Percentiles rank a stretch among this genome's conserved stretches.
These are phyloP conservation scores for Candida odintsovae DNA, from an alignment of 805 yeast species.

Conservation along the genomic window DNA sequence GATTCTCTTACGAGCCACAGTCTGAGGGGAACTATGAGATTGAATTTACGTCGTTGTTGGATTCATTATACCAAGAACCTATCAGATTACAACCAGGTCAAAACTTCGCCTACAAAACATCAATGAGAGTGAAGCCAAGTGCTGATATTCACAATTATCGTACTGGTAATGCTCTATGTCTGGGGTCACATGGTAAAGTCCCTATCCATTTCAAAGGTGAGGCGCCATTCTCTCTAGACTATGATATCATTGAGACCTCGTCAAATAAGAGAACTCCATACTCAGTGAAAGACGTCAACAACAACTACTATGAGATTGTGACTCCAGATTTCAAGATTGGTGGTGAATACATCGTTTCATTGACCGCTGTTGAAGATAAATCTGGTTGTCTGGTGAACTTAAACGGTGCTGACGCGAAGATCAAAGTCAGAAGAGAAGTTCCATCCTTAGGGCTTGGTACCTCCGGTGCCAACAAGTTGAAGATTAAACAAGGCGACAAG, in stretches of 20 bases:
- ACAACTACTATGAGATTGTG: slow-evolving; percentile 33
- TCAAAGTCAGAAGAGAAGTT: slow-evolving; percentile 64
- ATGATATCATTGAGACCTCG: slow-evolving; percentile 56
- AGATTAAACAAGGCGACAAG: slow-evolving; percentile 57
- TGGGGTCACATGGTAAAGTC: slow-evolving; percentile 40
- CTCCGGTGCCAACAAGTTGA: slow-evolving; percentile 28
- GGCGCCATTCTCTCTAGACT: slow-evolving; percentile 68
- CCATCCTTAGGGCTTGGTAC: slow-evolving; percentile 52
- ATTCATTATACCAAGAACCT: slow-evolving; percentile 50
- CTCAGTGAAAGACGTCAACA: slow-evolving; percentile 34
- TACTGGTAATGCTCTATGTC: slow-evolving; percentile 31
- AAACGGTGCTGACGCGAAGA: slow-evolving; percentile 52
- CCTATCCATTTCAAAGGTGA: slow-evolving; percentile 69
- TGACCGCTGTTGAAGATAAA: slow-evolving; percentile 67
- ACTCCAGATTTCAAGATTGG: slow-evolving; percentile 58
- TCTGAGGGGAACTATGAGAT: slow-evolving; percentile 79
- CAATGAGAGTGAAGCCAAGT: slow-evolving; percentile 66
- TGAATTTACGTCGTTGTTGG: slow-evolving; percentile 58
- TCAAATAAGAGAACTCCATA: slow-evolving; percentile 43
- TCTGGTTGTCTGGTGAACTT: slow-evolving; percentile 73
- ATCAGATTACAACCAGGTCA: slow-evolving; percentile 28
- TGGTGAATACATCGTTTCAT: slow-evolving; percentile 62
- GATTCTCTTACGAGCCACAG: slow-evolving; percentile 68
- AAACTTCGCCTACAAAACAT: slow-evolving; percentile 55
- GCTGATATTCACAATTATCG: slow-evolving; percentile 28